These are phyloP conservation scores for Avicennia marina DNA, from an alignment of 257 asterid genomes.

Conservation along the genomic window DNA sequence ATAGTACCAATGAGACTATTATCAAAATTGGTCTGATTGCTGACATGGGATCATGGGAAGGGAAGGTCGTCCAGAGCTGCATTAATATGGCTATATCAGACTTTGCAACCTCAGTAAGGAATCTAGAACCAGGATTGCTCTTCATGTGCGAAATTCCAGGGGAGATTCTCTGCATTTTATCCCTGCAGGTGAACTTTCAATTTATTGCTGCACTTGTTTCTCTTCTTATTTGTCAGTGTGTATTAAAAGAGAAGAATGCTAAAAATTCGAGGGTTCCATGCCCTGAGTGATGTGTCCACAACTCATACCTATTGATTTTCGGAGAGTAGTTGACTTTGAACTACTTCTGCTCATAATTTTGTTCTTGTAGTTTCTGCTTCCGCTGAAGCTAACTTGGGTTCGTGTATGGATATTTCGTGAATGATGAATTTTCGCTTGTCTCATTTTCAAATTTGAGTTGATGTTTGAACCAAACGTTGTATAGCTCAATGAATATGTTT, in stretches of 20 bases:
- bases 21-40: constrained; percentile 24
- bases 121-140: constrained; percentile 16
- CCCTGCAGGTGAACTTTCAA: constrained; percentile 21
- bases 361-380: neutral
- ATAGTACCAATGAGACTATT: neutral
- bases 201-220: neutral
- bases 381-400: neutral
- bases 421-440: neutral
- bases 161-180: constrained; percentile 23
- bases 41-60: constrained; percentile 23
- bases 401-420: neutral
- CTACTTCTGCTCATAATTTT: too few species aligned
- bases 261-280: neutral
- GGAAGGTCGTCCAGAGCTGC: constrained; percentile 24
- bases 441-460: neutral
- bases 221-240: neutral
- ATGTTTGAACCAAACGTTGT: neutral
- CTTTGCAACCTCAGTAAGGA: constrained; percentile 5
- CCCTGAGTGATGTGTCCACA: too few species aligned
- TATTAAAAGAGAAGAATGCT: neutral
- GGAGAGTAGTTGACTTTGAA: neutral
- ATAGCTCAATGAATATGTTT: neutral
- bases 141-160: constrained; percentile 20
- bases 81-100: constrained; percentile 24
- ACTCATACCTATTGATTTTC: too few species aligned